Percentiles rank a stretch among this genome's conserved stretches.
Conservation (phyloP, 2,329 filamentous ascomycete genomes). For the Phialophora expanda region DNA sequence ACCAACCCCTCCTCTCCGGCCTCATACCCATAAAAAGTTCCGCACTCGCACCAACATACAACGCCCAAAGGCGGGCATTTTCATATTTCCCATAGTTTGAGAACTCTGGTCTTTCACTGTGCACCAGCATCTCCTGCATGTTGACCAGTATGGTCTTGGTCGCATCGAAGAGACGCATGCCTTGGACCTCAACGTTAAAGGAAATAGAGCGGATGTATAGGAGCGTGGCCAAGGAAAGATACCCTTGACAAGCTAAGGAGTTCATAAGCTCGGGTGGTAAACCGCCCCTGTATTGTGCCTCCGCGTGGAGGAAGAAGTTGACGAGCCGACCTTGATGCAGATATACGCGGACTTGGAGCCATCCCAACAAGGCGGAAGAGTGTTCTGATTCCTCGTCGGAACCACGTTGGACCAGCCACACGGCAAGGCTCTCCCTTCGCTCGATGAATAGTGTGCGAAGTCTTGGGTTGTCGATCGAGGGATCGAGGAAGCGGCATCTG, state of each 20-base stretch:
- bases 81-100: neutral
- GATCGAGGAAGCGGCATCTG: neutral
- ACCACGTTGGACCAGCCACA: slow-evolving; percentile 10
- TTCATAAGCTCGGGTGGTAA: neutral
- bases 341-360: slow-evolving; percentile 8
- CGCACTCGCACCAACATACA: slow-evolving; percentile 9
- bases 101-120: neutral
- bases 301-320: slow-evolving; percentile 8
- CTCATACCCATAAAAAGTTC: slow-evolving; percentile 6
- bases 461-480: slow-evolving; percentile 2
- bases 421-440: slow-evolving; percentile 10
- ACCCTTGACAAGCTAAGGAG: neutral
- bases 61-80: slow-evolving; percentile 7
- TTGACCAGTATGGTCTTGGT: neutral
- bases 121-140: slow-evolving; percentile 4
- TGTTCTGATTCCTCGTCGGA: neutral
- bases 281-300: neutral
- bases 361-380: slow-evolving; percentile 2
- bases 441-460: slow-evolving; percentile 7
- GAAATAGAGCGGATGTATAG: slow-evolving; percentile 10
- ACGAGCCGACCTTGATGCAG: slow-evolving; percentile 8
- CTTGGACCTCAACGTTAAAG: slow-evolving; percentile 6
- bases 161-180: slow-evolving; percentile 9
- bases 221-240: slow-evolving; percentile 4
- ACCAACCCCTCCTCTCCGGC: neutral